Evolutionary conservation across 768 basidiomycete species (phyloP), one percentile per base, ranked within the genome.

Genomic region (Suillus cothurnatus): DNA sequence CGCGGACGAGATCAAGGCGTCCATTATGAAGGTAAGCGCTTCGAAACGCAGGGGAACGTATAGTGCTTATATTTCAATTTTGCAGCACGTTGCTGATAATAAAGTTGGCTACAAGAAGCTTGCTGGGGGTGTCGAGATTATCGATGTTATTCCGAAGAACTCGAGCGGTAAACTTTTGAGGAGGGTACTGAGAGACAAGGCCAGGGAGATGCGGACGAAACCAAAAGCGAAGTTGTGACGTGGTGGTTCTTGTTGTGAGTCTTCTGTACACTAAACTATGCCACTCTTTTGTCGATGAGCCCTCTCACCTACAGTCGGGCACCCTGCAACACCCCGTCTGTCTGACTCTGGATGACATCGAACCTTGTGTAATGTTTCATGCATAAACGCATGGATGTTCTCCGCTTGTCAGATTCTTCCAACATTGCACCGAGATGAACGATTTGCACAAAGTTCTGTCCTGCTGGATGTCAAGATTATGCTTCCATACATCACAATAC

Each of bases 141-240:
- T 88, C 31, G 84, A 89, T 55, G 74, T 71, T 2, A 84, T 91
- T 45, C 90, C 89, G 2, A 90, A 88, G 81, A 90, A 88, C 69
- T 86, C 89, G 1, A 88, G 87, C 31, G 89, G 90, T n/a, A 89
- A 89, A 72, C 81, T 88, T 57, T 81, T 88, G 34, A 73, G 85
- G 56, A 83, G 87, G 32, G 74, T 88, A 12, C 73, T 89, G 28
- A 78, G 87, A 39, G 86, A 87, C 32, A 71, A 78, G 66, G 88
- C 86, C 2, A 81, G 79, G 52, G 64, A 36, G 34, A 17, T 62
- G 61, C 67, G 36, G 39, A 12, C 19, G 21, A 64, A 52, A 11
- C 31, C 56, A 0, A 69, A 62, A 47, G 71, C 73, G 47, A 80
- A 74, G 61, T 68, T 79, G 15, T 79, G 69, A 77, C 49, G 2